Base-by-base conservation (phyloP, 2,329 filamentous ascomycete genomes). In the Diaporthe australafricana region DNA sequence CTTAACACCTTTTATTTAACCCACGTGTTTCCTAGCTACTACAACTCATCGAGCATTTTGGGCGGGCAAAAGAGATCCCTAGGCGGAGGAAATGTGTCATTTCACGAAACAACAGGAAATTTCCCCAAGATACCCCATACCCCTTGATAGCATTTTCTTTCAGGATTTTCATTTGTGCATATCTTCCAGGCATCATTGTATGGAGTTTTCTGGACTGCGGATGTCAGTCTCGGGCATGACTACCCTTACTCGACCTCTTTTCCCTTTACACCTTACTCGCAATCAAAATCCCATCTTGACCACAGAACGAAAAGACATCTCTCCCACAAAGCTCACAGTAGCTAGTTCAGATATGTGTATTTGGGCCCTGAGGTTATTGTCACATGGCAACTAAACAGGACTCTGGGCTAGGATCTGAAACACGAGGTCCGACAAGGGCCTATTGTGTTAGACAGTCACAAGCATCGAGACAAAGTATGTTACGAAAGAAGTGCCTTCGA, bases 91-190 rank as follows among this genome's bases (percentile, higher is more conserved):
- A 45, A 50, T 30, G 30, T 16, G 32, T 30, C 60, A 16, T 65
- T 65, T 65, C 60, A 65, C 50, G 45, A 50, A 50, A 22, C 47
- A 57, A 60, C 42, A 63, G 32, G 68, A 69, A 48, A 47, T 38
- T 70, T 70, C 38, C 38, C 55, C 42, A 60, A 62, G 67, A 70
- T 70, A 70, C 67, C 67, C 67, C 67, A 60, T 70, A 70, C 67
- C 55, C 66, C 35, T 60, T 69, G 53, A 48, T 50, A 56, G 35
- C 66, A 68, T 56, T 25, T 56, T 68, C 66, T 57, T 56, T 48
- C 38, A 38, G 50, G 42, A 48, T 32, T 56, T 57, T 68, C 66
- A 35, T 38, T 68, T 68, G 52, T 68, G 30, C 50, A 56, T 68
- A 30, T 25, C 38, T 56, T 35, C 40, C 17, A 22, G 47, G 63